Conservation (phyloP, 176 grass and related monocot genomes). For the Tillandsia leiboldiana region DNA sequence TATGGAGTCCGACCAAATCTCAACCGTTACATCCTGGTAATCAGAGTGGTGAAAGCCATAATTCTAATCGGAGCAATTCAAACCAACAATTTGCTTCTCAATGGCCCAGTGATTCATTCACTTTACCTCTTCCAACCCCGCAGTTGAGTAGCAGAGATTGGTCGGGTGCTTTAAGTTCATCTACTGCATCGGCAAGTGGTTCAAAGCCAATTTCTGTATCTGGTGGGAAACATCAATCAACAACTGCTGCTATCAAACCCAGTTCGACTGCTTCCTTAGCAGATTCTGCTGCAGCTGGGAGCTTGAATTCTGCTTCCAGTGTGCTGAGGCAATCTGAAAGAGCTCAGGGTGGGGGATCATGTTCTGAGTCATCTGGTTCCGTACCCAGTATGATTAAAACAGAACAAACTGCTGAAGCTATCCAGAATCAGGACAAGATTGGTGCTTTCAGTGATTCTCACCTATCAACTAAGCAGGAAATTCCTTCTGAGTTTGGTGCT, state of each 20-base stretch:
- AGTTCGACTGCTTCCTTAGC: constrained; percentile 26
- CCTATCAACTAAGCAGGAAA: constrained; percentile 2
- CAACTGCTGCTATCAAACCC: constrained; percentile 28
- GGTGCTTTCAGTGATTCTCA: constrained; percentile 5
- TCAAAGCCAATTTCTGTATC: constrained; percentile 25
- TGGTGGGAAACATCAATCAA: constrained; percentile 37
- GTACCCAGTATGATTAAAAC: constrained; percentile 29
- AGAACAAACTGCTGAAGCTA: constrained; percentile 10
- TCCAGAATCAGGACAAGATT: constrained; percentile 24
- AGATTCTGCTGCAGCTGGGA: constrained; percentile 41
- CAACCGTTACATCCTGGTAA: constrained; percentile 19
- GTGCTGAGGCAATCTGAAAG: constrained; percentile 31
- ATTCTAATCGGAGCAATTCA: constrained; percentile 24
- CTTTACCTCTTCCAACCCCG: constrained; percentile 16
- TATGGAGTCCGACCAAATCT: constrained; percentile 40
- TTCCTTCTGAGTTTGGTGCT: constrained; percentile 1
- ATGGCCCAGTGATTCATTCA: constrained; percentile 18
- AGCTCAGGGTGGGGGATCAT: constrained; percentile 26
- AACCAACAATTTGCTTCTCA: constrained; percentile 35
- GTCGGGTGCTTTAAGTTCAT: constrained; percentile 18
- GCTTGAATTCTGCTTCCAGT: constrained; percentile 33
- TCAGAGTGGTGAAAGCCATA: constrained; percentile 25
- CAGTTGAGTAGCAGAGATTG: constrained; percentile 31
- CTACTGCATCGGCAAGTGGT: constrained; percentile 22
- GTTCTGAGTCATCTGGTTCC: constrained; percentile 24